Base-by-base conservation (phyloP, 176 grass and related monocot species). In the Typha latifolia region DNA sequence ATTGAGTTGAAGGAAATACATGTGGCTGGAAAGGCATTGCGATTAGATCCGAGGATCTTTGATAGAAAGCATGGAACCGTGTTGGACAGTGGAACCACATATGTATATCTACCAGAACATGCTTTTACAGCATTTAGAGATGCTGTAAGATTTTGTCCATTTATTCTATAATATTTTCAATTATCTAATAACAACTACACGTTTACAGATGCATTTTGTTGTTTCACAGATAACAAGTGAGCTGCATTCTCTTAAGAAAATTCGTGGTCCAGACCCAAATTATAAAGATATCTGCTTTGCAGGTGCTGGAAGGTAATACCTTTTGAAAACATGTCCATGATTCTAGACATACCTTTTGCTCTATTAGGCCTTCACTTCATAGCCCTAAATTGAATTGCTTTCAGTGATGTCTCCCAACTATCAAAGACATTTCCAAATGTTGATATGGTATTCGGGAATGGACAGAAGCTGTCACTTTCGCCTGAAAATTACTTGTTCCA, bases 401-500 rank as follows among this genome's bases (percentile, higher is more conserved):
- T 16, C 76, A 93, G 95, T 78, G 83, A 87, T 3, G 81, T 83
- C 49, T 90, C 76, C 15, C 26, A 81, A 74, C 80, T 99, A 43
- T 87, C 82, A 32, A 87, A 87, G 22, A 74, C 67, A 70, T 93
- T 99, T 77, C 95, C 95, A 32, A 26, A 77, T 69, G 95, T 99
- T 79, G 95, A 90, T 61, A 90, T 99, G 89, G 84, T 90, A 67
- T 99, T 99, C 85, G 86, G 81, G 78, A 90, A 93, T 84, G 89
- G 95, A 87, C 80, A 93, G 71, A 99, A 90, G 81, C 79, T 99
- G 32, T 82, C 82, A 32, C 89, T 99, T 75, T 81, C 95, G 67
- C 95, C 95, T 73, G 95, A 99, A 83, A 99, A 99, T 75, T 99
- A 99, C 77, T 90, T 99, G 66, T 99, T 94, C 74, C 82, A 80